Percentiles rank a stretch among this genome's conserved stretches.
phyloP scores from a whole-genome alignment of 495 filamentous ascomycete species.

The Penicillium robsamsonii region DNA sequence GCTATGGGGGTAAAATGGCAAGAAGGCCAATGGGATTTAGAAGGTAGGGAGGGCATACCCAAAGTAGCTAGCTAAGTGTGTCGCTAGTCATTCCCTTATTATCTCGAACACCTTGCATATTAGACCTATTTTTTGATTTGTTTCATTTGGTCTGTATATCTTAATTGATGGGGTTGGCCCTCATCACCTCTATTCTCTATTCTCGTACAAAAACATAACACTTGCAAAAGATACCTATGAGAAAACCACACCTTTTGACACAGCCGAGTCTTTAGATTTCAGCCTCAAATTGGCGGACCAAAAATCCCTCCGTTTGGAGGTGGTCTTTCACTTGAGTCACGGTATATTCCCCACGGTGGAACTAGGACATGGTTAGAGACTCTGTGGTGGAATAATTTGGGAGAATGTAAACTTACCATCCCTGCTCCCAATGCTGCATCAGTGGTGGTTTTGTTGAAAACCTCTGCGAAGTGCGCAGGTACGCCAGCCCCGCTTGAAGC shows the following conservation, averaged over 20 bases:
- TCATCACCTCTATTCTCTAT: constrained; percentile 4
- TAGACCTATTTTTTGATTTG: neutral
- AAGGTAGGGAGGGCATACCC: too few relatives aligned
- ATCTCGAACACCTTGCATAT: neutral
- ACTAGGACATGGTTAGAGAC: constrained; percentile 47
- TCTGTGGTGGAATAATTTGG: neutral
- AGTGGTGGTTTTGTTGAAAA: constrained; percentile 78
- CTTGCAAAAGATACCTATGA: neutral
- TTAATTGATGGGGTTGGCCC: neutral
- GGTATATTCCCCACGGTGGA: constrained; percentile 92
- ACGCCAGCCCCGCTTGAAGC: constrained; percentile 91
- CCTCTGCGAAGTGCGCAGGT: constrained; percentile 86
- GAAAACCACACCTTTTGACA: neutral
- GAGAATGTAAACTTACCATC: constrained; percentile 59
- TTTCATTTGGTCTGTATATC: neutral
- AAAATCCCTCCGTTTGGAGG: constrained; percentile 63
- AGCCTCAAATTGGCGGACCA: constrained; percentile 72
- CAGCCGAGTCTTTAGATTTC: constrained; percentile 23
- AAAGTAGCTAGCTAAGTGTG: too few relatives aligned
- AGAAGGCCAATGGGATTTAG: too few relatives aligned
- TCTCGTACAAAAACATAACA: neutral
- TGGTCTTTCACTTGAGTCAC: constrained; percentile 91
- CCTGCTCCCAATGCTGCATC: constrained; percentile 94
- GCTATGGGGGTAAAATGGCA: too few relatives aligned
- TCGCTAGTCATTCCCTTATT: too few relatives aligned